Base-by-base conservation (phyloP, 352 stramenopile species). In the Phytophthora pinifolia region DNA sequence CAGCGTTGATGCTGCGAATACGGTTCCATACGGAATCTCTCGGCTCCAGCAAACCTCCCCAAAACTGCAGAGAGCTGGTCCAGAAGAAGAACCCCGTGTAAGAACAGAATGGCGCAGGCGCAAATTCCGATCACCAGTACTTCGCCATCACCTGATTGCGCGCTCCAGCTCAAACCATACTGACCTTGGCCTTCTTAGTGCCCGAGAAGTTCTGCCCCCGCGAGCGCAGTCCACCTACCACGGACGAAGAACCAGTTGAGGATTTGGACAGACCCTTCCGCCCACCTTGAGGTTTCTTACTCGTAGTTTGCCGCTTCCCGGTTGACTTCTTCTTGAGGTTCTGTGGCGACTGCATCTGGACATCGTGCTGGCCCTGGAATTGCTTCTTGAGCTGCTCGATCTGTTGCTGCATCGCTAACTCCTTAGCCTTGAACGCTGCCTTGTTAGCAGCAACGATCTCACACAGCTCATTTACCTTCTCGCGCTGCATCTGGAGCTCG, bases 371-470 rank as follows among this genome's bases (percentile, higher is more conserved):
- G 17, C 50, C 42, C 9, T 55, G 59, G n/a, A 87, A 31, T 39
- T 80, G 66, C 13, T 65, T 65, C 58, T 83, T 72, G 17, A 88
- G 57, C 38, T 83, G 59, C 17, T 72, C 66, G 38, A 89, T 83
- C 61, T 87, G 67, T 51, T 70, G 65, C 74, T 86, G 75, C 75
- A 89, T 79, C 45, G 77, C 73, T 63, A 74, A 57, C 50, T 89
- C 76, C 54, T 88, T 92, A 71, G 70, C 65, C 54, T 79, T 72
- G 55, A 89, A 82, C 14, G 65, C 55, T 41, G 64, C 48, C 37
- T 79, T 74, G 54, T 89, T 74, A 58, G 78, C 65, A 68, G 64
- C 56, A 72, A 88, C 83, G 44, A 46, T 72, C 33, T 71, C 44
- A 54, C 80, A 71, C 46, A 69, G 52, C 47, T 82, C 52, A 52